These are phyloP conservation scores for Vitis rupestris DNA, from an alignment of 164 flowering plant genomes.

Conservation along the genomic window DNA sequence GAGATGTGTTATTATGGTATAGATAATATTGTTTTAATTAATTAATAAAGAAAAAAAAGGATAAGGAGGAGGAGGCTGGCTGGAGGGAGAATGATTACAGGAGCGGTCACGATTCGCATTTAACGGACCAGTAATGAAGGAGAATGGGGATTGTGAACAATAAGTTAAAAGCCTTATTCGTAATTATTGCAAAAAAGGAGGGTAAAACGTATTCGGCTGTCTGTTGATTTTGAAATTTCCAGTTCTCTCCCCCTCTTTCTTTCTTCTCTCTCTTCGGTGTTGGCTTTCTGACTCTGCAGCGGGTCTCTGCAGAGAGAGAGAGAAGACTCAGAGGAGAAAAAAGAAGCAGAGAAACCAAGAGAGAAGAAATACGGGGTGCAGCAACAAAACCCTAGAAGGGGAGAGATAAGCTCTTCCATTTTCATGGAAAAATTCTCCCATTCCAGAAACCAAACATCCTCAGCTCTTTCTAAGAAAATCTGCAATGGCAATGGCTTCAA, in stretches of 20 bases:
- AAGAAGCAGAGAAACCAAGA: not conserved
- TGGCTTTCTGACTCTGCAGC: conserved; percentile 17
- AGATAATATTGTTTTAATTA: too few relatives aligned
- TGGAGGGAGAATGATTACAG: too few relatives aligned
- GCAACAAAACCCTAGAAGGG: conserved; percentile 34
- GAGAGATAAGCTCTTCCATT: not conserved
- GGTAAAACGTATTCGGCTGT: too few relatives aligned
- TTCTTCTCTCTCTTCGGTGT: not conserved
- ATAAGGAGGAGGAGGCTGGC: too few relatives aligned
- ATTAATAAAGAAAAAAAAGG: too few relatives aligned
- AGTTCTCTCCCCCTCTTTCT: not conserved
- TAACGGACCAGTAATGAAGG: too few relatives aligned
- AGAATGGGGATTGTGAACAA: too few relatives aligned
- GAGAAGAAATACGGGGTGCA: not conserved
- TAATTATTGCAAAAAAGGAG: too few relatives aligned
- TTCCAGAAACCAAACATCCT: conserved; percentile 26
- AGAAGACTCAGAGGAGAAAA: conserved; percentile 1
- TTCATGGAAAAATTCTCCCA: conserved; percentile 42
- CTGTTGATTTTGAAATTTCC: too few relatives aligned
- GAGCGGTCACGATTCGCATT: too few relatives aligned
- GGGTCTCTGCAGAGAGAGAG: conserved; percentile 8
- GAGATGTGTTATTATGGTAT: too few relatives aligned
- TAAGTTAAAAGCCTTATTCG: too few relatives aligned
- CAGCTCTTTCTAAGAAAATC: conserved; percentile 30
- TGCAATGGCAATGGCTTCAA: conserved; percentile 24